Percentiles rank a stretch among this genome's conserved stretches.
Conservation (phyloP, 345 rosid species). For the Gossypium rotundifolium region DNA sequence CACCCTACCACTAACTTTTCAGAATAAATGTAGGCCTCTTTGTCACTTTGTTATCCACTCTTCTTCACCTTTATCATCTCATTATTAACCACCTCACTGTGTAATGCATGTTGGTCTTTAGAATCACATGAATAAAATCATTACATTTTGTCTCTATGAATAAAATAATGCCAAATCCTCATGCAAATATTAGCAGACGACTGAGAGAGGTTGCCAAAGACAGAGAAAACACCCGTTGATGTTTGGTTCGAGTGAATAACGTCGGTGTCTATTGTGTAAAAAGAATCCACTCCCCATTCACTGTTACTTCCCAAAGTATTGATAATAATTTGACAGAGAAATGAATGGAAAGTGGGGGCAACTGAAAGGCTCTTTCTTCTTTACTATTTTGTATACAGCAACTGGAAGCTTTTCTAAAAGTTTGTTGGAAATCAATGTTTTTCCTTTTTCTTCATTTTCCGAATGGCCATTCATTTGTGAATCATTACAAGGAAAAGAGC, state of each 20-base stretch:
- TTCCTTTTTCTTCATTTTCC: too few species aligned
- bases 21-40: background rate
- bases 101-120: background rate
- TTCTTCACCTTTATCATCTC: background rate
- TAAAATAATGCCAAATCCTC: background rate
- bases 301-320: background rate
- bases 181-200: background rate
- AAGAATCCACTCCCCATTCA: background rate
- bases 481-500: too few species aligned
- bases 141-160: background rate
- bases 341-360: background rate
- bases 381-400: background rate
- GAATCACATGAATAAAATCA: background rate
- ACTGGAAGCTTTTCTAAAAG: background rate
- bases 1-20: background rate
- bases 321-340: background rate
- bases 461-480: too few species aligned
- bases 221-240: too few species aligned
- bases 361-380: background rate
- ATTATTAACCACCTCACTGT: background rate
- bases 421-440: slow-evolving; percentile 8
- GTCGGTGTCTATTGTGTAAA: too few species aligned
- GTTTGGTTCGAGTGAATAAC: too few species aligned
- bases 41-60: background rate
- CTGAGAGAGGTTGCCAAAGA: background rate